These are phyloP conservation scores for Maudiozyma serrabonitensis DNA, from an alignment of 805 yeast genomes.

Conservation along the genomic window DNA sequence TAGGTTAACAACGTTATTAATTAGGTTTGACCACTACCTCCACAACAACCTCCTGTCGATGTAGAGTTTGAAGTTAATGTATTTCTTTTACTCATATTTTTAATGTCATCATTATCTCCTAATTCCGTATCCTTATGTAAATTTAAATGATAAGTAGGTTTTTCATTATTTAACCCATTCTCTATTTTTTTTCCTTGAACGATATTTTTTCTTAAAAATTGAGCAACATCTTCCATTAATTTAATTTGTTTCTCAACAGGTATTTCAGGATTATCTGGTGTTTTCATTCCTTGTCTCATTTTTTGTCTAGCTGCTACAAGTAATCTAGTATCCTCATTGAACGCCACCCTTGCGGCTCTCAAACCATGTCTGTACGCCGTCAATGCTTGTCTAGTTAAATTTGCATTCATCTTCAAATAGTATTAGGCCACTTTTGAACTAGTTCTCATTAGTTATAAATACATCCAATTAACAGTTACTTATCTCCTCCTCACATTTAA, in stretches of 20 bases:
- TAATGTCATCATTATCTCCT: slow-evolving; percentile 81
- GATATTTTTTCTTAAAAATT: slow-evolving; percentile 60
- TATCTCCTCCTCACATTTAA: too few species aligned
- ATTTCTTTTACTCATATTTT: slow-evolving; percentile 24
- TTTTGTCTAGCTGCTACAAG: slow-evolving; percentile 50
- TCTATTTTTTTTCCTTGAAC: slow-evolving; percentile 62
- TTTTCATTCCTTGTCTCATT: slow-evolving; percentile 41
- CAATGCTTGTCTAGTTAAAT: slow-evolving; percentile 3
- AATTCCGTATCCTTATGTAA: slow-evolving; percentile 77
- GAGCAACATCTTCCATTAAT: slow-evolving; percentile 60
- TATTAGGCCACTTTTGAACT: not conserved
- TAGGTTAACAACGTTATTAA: too few species aligned
- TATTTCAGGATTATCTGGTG: slow-evolving; percentile 38
- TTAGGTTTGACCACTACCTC: not conserved
- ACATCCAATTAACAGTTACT: too few species aligned
- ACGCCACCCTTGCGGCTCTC: slow-evolving; percentile 56
- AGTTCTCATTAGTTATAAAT: too few species aligned
- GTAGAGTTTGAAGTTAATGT: not conserved
- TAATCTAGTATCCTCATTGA: slow-evolving; percentile 36
- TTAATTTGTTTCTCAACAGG: slow-evolving; percentile 37
- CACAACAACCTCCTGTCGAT: slow-evolving; percentile 2
- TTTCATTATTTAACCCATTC: not conserved
- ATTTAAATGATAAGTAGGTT: slow-evolving; percentile 36
- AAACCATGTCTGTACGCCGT: slow-evolving; percentile 56
- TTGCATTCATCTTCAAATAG: not conserved